Evolutionary conservation across 139 green algal genomes (phyloP), one percentile per base, ranked within the genome.

Genomic region (Tetradesmus obliquus): DNA sequence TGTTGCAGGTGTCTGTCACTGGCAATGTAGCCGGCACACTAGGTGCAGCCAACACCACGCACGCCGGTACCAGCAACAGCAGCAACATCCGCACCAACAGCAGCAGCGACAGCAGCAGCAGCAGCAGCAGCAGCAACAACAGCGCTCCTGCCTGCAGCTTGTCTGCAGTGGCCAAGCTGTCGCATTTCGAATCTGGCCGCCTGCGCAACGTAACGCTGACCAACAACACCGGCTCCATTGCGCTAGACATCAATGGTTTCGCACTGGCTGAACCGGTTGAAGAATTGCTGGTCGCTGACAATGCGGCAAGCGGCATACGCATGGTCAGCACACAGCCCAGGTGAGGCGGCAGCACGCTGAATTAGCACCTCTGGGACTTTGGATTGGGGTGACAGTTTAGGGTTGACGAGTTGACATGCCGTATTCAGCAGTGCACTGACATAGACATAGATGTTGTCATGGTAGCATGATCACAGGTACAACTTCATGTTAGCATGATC

Each of bases 161-260:
- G 17, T 79, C 17, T 9, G 71, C 71, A 12, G 17, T 79, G 9
- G 71, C 71, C 17, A 22, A 79, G 71, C 71, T 79, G 71, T 79
- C 71, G 12, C 71, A 22, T 22, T 22, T 22, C 20, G 71, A 66
- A 9, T 66, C 57, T 9, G 57, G 57, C 57, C 57, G 17, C 17
- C 17, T 79, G 71, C 71, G 20, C 1, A 24, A 79, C 71, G 71
- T 79, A 12, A 20, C 32, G 9, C 20, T 86, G 5, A 6, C 53
- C 5, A 60, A 86, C 81, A 86, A 86, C 55, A 55, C 55, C 8
- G 82, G 82, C 17, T 87, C 82, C 2, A 74, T 87, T 0, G 82
- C 55, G 20, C 55, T 87, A 19, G 82, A 87, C 19, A 20, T 87
- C 8, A 22, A 13, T 3, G 55, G 20, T 19, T n/a, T 72, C 4